Percentiles rank a stretch among this genome's conserved stretches.
Evolutionary conservation across 495 filamentous ascomycete genomes (phyloP).

Genomic region (Neurospora sp.): DNA sequence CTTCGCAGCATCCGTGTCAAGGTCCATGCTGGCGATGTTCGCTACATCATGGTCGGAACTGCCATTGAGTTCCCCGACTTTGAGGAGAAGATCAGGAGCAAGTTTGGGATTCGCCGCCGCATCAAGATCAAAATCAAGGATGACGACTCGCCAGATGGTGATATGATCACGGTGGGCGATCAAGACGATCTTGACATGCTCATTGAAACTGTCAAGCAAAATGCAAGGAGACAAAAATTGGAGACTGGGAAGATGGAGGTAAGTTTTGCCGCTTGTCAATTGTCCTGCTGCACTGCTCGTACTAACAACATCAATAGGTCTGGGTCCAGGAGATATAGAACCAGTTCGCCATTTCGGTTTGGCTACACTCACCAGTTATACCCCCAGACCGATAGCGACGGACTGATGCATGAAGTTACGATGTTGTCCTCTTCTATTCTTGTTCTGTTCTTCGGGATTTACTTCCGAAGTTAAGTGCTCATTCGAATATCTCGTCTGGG

Average conservation of each 20-base stretch:
- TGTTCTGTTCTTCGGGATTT: neutral
- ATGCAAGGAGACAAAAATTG: constrained; percentile 59
- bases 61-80: constrained; percentile 67
- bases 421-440: neutral
- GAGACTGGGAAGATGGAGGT: constrained; percentile 97
- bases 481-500: neutral
- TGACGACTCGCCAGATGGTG: constrained; percentile 62
- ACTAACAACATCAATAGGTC: constrained; percentile 37
- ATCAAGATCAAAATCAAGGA: constrained; percentile 81
- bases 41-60: constrained; percentile 79
- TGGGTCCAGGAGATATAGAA: constrained; percentile 53
- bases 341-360: neutral
- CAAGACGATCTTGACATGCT: constrained; percentile 92
- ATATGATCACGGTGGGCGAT: constrained; percentile 95
- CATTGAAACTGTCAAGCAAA: constrained; percentile 52
- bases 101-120: constrained; percentile 61
- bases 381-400: neutral
- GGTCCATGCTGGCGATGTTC: constrained; percentile 83
- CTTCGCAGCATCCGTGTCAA: constrained; percentile 69
- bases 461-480: neutral
- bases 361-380: neutral
- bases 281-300: neutral
- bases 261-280: constrained; percentile 24
- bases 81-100: constrained; percentile 64
- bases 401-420: neutral